Evolutionary conservation across 2,329 filamentous ascomycete genomes (phyloP).

Genomic region (Alternaria ethzedia): DNA sequence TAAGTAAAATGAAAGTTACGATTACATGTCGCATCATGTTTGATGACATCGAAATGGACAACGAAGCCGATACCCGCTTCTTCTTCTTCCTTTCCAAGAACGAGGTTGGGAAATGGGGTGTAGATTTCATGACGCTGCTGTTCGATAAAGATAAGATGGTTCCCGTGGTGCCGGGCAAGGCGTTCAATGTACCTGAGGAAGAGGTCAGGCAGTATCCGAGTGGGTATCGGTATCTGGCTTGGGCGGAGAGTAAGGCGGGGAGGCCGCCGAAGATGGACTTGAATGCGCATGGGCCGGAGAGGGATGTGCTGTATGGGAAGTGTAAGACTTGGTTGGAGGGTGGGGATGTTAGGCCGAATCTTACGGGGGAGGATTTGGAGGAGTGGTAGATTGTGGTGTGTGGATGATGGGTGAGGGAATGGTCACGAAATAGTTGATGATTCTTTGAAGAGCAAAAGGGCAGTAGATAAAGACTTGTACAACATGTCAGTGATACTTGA

Average conservation of each 20-base stretch:
- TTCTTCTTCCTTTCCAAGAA: neutral
- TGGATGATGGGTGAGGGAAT: neutral
- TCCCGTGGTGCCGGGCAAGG: neutral
- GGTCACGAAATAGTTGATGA: neutral
- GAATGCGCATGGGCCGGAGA: neutral
- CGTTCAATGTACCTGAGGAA: neutral
- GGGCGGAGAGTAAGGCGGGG: neutral
- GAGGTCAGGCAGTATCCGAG: neutral
- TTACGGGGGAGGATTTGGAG: neutral
- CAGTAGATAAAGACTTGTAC: no score
- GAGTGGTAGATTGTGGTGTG: neutral
- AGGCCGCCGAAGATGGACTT: neutral
- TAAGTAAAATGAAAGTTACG: neutral
- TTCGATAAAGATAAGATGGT: neutral
- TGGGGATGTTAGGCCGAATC: neutral
- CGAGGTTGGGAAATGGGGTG: neutral
- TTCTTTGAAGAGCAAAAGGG: no score
- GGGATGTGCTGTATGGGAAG: neutral
- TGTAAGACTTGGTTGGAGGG: neutral
- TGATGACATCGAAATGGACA: neutral
- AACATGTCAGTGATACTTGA: no score
- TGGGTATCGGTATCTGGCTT: neutral
- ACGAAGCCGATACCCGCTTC: neutral
- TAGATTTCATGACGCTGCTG: neutral
- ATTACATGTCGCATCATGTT: neutral